These are phyloP conservation scores for Blakeslea trispora DNA, from an alignment of 371 early-diverging fungal genomes.

Conservation along the genomic window DNA sequence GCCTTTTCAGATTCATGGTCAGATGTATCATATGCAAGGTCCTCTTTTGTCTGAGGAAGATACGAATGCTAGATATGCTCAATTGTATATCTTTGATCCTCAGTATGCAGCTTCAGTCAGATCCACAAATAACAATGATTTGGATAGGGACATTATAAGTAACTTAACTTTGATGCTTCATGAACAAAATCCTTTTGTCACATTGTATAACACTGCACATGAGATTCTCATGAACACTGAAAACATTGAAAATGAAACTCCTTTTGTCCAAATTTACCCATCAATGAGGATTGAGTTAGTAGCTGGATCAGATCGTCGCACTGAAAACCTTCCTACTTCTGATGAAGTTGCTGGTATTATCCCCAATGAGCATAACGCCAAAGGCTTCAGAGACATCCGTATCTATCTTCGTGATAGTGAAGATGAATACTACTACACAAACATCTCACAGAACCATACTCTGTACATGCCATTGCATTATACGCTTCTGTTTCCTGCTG, in stretches of 20 bases:
- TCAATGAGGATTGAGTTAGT: background rate
- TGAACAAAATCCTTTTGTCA: background rate
- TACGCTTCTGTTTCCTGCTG: slow-evolving; percentile 1
- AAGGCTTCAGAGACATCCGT: background rate
- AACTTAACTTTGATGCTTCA: background rate
- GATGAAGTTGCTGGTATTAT: background rate
- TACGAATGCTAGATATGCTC: background rate
- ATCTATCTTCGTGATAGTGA: background rate
- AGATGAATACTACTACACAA: background rate
- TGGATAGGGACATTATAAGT: background rate
- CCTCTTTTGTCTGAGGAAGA: background rate
- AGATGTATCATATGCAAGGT: slow-evolving; percentile 8
- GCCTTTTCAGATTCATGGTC: slow-evolving; percentile 7
- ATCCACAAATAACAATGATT: background rate
- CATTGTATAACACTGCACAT: no score
- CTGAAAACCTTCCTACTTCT: background rate
- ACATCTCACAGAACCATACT: background rate
- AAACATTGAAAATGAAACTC: no score
- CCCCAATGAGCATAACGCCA: background rate
- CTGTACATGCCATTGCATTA: slow-evolving; percentile 9
- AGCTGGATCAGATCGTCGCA: background rate
- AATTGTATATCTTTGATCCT: slow-evolving; percentile 6
- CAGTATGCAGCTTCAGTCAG: background rate
- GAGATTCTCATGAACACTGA: no score
- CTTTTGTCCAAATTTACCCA: background rate